These are phyloP conservation scores for Scenedesmus sp. DNA, from an alignment of 163 green algal genomes.

Conservation along the genomic window DNA sequence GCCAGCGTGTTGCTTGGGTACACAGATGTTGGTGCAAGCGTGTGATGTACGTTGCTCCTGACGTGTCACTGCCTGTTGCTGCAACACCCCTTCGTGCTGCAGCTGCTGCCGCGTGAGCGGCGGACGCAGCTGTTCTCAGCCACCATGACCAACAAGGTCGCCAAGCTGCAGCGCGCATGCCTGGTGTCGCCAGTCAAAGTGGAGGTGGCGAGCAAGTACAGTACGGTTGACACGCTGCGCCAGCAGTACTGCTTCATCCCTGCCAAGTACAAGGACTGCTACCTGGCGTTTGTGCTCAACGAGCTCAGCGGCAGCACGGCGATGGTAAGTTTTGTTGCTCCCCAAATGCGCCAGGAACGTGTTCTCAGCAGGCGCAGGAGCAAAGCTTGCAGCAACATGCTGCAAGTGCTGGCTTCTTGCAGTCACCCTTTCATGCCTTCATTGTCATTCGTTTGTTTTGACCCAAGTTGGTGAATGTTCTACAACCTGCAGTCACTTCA, in stretches of 20 bases:
- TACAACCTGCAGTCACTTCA: background rate
- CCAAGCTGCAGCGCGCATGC: conserved; percentile 98
- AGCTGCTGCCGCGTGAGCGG: conserved; percentile 85
- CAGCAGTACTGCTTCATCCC: conserved; percentile 99
- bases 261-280: conserved; percentile 99
- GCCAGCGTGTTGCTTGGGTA: too few relatives aligned
- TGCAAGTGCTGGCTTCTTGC: background rate
- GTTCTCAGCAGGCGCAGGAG: background rate
- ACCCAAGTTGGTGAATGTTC: too few relatives aligned
- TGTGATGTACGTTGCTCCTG: background rate
- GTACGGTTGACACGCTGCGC: conserved; percentile 95
- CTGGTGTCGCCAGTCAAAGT: conserved; percentile 94
- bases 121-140: conserved; percentile 98
- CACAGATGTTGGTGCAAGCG: too few relatives aligned
- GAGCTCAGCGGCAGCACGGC: conserved; percentile 92
- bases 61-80: background rate
- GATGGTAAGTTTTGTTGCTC: conserved; percentile 81
- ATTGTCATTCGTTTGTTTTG: too few relatives aligned
- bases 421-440: background rate
- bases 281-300: conserved; percentile 93
- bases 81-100: background rate
- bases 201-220: conserved; percentile 96
- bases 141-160: conserved; percentile 99
- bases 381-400: background rate
- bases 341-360: background rate